Base-by-base conservation (phyloP, 345 rosid genomes). In the Bruguiera parviflora region DNA sequence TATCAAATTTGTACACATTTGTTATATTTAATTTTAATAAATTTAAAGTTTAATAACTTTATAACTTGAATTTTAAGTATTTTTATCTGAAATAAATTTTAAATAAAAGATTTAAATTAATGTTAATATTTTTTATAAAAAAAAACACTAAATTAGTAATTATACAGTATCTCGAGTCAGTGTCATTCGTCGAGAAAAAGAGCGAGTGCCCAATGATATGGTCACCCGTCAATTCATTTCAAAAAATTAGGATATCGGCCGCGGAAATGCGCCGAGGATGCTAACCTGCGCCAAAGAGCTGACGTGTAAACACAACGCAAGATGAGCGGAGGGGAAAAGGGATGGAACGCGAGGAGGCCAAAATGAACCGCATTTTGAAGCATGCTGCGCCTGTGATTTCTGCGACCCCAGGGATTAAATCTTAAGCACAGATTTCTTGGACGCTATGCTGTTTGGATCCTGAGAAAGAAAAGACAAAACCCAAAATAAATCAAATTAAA, bases 281-380 rank as follows among this genome's bases (percentile, higher is more conserved):
- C 62, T 58, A 58, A 28, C 62, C 24, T 47, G 65, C 32, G 60
- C 72, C 29, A 21, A 20, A 25, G 39, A 25, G 66, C 5, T 61
- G 62, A 52, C 25, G 20, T 51, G 61, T 46, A 20, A 51, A 4
- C 29, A 4, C 13, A 4, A 20, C 64, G 53, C 71, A 55, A 43
- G 25, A 55, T 46, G 71, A 64, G 43, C 68, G 6, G 13, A n/a
- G 21, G 29, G 39, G 11, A 39, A 39, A 39, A 39, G 8, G 63
- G n/a, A 59, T 16, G 33, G 19, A 22, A 59, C n/a, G 6, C 35
- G 51, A 29, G 31, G 18, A 8, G 51, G 53, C 67, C 67, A 66
- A 71, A 61, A 33, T 27, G 58, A 51, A 53, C 46, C 72, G 76
- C 62, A 67, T 61, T 71, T 77, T 71, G 39, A 69, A 65, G 60